Percentiles rank a stretch among this genome's conserved stretches.
phyloP scores from a whole-genome alignment of 2,329 filamentous ascomycete genomes.

The Colletotrichum destructivum region DNA sequence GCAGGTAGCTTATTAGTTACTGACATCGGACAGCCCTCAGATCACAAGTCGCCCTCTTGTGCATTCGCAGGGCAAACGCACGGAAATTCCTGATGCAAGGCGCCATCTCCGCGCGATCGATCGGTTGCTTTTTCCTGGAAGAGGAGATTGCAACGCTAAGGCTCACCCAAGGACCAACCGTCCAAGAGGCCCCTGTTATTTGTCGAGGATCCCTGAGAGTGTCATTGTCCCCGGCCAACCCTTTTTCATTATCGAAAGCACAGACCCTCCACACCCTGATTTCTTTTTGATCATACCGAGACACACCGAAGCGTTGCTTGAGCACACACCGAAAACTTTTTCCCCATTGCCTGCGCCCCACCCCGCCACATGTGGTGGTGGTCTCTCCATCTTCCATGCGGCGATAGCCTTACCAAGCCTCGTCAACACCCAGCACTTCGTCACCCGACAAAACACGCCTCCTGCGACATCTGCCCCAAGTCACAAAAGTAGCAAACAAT shows the following conservation, averaged over 20 bases:
- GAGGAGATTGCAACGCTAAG: constrained; percentile 33
- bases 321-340: constrained; percentile 39
- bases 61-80: constrained; percentile 21
- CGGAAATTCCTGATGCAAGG: constrained; percentile 34
- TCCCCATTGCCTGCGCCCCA: neutral
- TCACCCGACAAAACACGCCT: constrained; percentile 2
- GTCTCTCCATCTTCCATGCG: constrained; percentile 7
- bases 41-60: constrained; percentile 12
- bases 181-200: constrained; percentile 29
- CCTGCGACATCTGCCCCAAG: neutral
- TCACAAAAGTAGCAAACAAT: constrained; percentile 61
- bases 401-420: constrained; percentile 37
- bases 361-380: constrained; percentile 22
- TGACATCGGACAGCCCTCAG: constrained; percentile 8
- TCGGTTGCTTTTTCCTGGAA: constrained; percentile 20
- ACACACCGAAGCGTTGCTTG: neutral
- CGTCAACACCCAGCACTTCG: constrained; percentile 13
- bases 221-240: constrained; percentile 29
- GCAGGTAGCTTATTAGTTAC: neutral
- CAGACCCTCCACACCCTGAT: constrained; percentile 10
- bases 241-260: constrained; percentile 15
- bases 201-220: constrained; percentile 30
- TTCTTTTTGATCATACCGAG: neutral
- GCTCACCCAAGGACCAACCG: neutral
- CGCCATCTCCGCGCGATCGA: constrained; percentile 25